phyloP scores from a whole-genome alignment of 2,329 filamentous ascomycete species.

The Falciphora oryzae region DNA sequence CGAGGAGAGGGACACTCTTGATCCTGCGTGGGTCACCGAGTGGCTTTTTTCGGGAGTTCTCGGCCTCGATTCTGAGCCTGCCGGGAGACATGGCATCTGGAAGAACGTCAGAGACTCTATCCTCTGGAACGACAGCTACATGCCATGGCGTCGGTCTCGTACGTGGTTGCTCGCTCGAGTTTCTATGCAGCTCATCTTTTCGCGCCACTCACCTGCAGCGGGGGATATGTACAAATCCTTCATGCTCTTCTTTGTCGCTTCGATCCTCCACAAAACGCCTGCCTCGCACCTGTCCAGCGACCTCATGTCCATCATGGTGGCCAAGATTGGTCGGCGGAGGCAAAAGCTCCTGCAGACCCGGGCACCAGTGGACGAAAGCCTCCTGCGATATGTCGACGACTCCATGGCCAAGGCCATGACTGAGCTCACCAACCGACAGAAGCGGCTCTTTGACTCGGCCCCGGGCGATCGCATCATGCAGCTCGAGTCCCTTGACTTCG shows the following conservation, averaged over 20 bases:
- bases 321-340: slow-evolving; percentile 3
- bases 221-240: not conserved
- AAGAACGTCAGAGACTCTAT: slow-evolving; percentile 5
- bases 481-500: not conserved
- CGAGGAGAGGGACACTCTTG: not conserved
- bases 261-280: not conserved
- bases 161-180: slow-evolving; percentile 1
- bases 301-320: not conserved
- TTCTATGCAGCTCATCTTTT: not conserved
- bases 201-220: not conserved
- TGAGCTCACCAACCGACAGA: not conserved
- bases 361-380: not conserved
- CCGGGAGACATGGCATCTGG: not conserved
- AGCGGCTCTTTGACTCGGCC: not conserved
- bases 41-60: not conserved
- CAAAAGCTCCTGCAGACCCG: not conserved
- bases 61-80: not conserved
- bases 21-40: not conserved
- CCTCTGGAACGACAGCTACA: not conserved
- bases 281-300: not conserved
- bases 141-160: slow-evolving; percentile 2
- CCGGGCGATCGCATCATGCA: not conserved
- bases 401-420: not conserved
- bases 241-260: slow-evolving; percentile 3
- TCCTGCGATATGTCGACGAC: not conserved